These are phyloP conservation scores for Sugiyamaella qingdaonensis DNA, from an alignment of 805 yeast genomes.

Conservation along the genomic window DNA sequence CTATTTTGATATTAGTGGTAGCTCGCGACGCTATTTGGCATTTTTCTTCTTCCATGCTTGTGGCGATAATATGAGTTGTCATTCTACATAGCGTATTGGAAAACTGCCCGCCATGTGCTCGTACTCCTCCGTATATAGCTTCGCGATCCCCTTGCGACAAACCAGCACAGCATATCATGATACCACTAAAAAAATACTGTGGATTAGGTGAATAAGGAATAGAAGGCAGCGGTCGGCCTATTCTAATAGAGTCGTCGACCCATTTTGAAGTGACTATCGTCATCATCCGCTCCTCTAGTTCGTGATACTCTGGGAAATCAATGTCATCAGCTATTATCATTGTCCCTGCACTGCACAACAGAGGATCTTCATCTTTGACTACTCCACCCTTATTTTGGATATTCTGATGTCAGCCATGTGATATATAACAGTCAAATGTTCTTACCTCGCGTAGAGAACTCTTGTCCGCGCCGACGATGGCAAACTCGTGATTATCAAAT, in stretches of 20 bases:
- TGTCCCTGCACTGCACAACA: neutral
- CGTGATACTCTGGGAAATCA: constrained; percentile 48
- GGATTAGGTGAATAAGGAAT: constrained; percentile 72
- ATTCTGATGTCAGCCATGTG: neutral
- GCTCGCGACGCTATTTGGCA: constrained; percentile 48
- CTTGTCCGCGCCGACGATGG: neutral
- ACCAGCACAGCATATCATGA: constrained; percentile 58
- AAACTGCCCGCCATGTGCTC: constrained; percentile 74
- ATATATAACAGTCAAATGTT: no score
- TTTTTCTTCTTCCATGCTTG: constrained; percentile 48
- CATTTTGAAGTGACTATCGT: constrained; percentile 64
- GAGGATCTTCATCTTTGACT: neutral
- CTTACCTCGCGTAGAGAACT: neutral
- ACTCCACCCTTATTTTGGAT: constrained; percentile 1
- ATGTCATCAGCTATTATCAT: constrained; percentile 47
- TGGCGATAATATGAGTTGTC: constrained; percentile 76
- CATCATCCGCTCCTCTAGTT: constrained; percentile 50
- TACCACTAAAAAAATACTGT: constrained; percentile 55
- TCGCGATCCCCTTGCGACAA: constrained; percentile 58
- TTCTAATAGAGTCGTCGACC: constrained; percentile 47
- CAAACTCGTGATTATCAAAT: neutral
- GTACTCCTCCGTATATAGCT: constrained; percentile 61
- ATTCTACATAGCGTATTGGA: constrained; percentile 57
- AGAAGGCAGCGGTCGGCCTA: constrained; percentile 44
- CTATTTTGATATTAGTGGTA: constrained; percentile 36